Percentiles rank a stretch among this genome's conserved stretches.
phyloP scores from a whole-genome alignment of 164 flowering plant species.

The Tetracentron sinense region DNA sequence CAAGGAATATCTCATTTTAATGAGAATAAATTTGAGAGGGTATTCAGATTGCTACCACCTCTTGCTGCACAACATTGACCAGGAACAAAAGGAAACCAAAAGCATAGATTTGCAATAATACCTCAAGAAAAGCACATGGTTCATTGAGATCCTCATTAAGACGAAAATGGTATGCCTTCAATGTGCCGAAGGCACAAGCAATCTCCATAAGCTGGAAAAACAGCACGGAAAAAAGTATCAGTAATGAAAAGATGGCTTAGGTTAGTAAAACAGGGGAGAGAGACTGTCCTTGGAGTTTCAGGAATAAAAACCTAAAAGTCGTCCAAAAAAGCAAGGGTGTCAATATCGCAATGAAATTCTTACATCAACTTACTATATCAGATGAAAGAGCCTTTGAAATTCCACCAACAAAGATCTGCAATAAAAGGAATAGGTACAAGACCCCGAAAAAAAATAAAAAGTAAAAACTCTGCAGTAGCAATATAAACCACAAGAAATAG shows the following conservation, averaged over 20 bases:
- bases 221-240: background rate
- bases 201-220: slow-evolving; percentile 72
- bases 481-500: background rate
- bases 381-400: slow-evolving; percentile 67
- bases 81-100: background rate
- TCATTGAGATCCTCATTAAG: slow-evolving; percentile 32
- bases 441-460: background rate
- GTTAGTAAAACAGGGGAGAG: background rate
- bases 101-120: slow-evolving; percentile 18
- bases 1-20: background rate
- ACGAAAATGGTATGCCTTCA: slow-evolving; percentile 72
- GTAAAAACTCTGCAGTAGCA: background rate
- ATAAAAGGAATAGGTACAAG: slow-evolving; percentile 10
- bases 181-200: slow-evolving; percentile 69
- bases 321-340: background rate
- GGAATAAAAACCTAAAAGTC: too few relatives aligned
- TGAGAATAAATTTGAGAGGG: background rate
- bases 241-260: background rate
- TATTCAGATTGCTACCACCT: background rate
- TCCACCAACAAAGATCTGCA: slow-evolving; percentile 91
- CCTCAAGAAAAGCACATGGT: slow-evolving; percentile 86
- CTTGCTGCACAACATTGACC: background rate
- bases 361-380: slow-evolving; percentile 57
- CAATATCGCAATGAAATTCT: background rate
- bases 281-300: too few relatives aligned